A percentile compares a stretch with the other conserved stretches of the same genome.
phyloP scores from a whole-genome alignment of 495 filamentous ascomycete species.

The Aspergillus wentii region DNA sequence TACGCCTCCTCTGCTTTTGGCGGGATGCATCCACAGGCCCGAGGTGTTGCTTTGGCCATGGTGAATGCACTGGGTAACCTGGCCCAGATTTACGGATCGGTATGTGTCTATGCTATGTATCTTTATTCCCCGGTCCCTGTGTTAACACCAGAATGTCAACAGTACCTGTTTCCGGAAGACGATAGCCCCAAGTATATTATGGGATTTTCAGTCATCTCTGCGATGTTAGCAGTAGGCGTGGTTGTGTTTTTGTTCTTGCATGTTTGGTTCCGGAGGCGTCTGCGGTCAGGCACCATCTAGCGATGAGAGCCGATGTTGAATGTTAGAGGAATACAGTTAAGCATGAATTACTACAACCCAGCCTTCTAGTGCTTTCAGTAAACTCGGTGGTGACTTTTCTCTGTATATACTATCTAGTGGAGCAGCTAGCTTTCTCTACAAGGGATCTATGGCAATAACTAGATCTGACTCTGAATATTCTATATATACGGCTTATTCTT shows the following conservation, averaged over 20 bases:
- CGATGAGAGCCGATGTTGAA: too few relatives aligned
- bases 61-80: conserved; percentile 47
- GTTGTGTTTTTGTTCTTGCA: conserved; percentile 6
- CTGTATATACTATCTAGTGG: too few relatives aligned
- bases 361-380: too few relatives aligned
- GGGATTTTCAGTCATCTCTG: conserved; percentile 11
- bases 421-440: too few relatives aligned
- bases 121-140: not conserved
- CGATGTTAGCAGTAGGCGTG: conserved; percentile 8
- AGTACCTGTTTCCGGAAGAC: conserved; percentile 4
- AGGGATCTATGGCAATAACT: too few relatives aligned
- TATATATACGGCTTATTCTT: too few relatives aligned
- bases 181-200: conserved; percentile 10
- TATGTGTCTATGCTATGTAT: conserved; percentile 2
- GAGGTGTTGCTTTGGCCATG: conserved; percentile 43
- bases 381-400: too few relatives aligned
- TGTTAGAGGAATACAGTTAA: too few relatives aligned
- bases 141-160: not conserved
- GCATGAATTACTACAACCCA: too few relatives aligned
- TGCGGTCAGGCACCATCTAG: not conserved
- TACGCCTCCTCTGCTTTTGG: conserved; percentile 40
- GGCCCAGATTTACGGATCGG: conserved; percentile 46
- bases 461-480: too few relatives aligned
- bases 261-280: conserved; percentile 1
- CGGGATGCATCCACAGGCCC: conserved; percentile 18